These are phyloP conservation scores for Parietaria judaica DNA, from an alignment of 306 rosid species.

Conservation along the genomic window DNA sequence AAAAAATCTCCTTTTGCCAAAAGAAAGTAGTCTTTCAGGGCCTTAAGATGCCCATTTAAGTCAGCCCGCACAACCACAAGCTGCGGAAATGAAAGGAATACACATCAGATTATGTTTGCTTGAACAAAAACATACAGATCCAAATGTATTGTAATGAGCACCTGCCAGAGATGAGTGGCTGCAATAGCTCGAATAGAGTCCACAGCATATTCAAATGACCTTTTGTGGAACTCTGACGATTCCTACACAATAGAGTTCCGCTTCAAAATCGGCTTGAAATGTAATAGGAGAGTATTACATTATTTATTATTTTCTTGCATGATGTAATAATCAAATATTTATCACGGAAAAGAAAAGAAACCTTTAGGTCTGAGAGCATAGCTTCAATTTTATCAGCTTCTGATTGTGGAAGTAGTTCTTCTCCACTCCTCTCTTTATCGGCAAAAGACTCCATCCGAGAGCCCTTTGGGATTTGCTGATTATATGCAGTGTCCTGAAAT, in stretches of 20 bases:
- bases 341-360: constrained; percentile 13
- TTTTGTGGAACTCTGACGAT: constrained; percentile 84
- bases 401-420: constrained; percentile 84
- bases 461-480: constrained; percentile 57
- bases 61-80: constrained; percentile 96
- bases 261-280: constrained; percentile 6
- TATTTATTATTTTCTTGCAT: constrained; percentile 1
- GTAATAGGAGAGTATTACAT: neutral
- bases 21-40: constrained; percentile 91
- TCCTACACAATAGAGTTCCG: constrained; percentile 43
- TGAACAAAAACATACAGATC: constrained; percentile 17
- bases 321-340: neutral
- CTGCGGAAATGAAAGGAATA: constrained; percentile 43
- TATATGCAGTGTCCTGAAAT: constrained; percentile 42
- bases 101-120: constrained; percentile 12
- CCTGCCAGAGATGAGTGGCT: constrained; percentile 99
- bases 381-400: constrained; percentile 96
- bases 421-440: constrained; percentile 49
- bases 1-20: constrained; percentile 97
- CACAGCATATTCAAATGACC: constrained; percentile 83
- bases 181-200: constrained; percentile 86
- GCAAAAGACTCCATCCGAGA: constrained; percentile 48
- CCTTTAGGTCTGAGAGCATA: constrained; percentile 85
- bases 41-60: constrained; percentile 89
- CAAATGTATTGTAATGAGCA: constrained; percentile 26